A percentile compares a stretch with the other conserved stretches of the same genome.
Evolutionary conservation across 345 rosid genomes (phyloP).

Genomic region (Eucalyptus coolabah): DNA sequence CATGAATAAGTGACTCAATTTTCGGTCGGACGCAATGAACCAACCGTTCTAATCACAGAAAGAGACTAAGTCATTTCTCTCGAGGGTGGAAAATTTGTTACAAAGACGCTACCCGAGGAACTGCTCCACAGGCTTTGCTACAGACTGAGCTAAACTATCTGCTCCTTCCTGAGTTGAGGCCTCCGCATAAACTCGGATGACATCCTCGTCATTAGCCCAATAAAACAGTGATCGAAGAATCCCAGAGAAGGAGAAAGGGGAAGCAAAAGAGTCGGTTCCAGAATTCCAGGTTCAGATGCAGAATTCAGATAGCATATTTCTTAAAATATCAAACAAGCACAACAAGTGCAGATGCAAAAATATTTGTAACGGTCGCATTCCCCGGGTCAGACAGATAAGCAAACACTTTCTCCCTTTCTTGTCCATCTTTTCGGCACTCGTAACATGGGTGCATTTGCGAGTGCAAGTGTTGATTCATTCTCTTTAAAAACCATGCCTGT

Average conservation of each 20-base stretch:
- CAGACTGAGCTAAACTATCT: constrained; percentile 59
- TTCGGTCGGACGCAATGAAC: neutral
- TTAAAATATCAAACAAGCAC: neutral
- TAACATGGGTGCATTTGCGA: neutral
- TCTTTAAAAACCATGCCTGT: neutral
- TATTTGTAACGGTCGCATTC: neutral
- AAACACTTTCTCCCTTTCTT: neutral
- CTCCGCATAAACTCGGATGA: constrained; percentile 86
- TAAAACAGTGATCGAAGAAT: neutral
- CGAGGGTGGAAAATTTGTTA: neutral
- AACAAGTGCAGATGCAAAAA: neutral
- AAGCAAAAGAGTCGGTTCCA: neutral
- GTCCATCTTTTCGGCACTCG: neutral
- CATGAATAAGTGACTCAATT: neutral
- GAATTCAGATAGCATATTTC: neutral
- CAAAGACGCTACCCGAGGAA: constrained; percentile 31
- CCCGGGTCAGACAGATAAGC: neutral
- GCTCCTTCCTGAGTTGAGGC: constrained; percentile 75
- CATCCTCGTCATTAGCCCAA: constrained; percentile 24
- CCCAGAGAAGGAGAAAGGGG: neutral
- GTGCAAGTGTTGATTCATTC: neutral
- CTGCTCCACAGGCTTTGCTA: constrained; percentile 46
- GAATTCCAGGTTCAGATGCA: neutral
- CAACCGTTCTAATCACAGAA: neutral
- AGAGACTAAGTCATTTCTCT: neutral